phyloP scores from a whole-genome alignment of 192 early-diverging fungal species.

The Cetraspora pellucida region DNA sequence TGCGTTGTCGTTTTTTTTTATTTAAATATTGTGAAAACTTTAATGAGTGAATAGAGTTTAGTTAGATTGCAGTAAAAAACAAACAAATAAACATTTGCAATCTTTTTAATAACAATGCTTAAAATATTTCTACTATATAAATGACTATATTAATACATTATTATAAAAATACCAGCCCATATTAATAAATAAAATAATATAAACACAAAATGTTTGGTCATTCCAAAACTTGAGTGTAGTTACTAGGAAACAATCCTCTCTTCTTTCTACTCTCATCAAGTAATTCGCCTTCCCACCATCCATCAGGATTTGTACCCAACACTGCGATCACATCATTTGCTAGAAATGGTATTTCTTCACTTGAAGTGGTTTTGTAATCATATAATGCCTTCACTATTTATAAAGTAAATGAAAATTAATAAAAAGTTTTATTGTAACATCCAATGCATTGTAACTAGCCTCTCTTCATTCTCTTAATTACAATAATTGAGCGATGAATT shows the following conservation, averaged over 20 bases:
- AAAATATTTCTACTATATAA: too few species aligned
- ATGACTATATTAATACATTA: too few species aligned
- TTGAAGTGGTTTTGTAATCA: slow-evolving; percentile 51
- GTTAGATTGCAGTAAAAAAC: too few species aligned
- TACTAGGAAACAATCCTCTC: slow-evolving; percentile 47
- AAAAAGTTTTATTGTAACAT: not conserved
- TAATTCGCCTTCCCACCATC: slow-evolving; percentile 62
- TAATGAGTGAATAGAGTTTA: too few species aligned
- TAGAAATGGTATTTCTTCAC: slow-evolving; percentile 53
- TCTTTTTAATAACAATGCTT: too few species aligned
- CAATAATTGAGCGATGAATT: too few species aligned
- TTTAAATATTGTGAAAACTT: too few species aligned
- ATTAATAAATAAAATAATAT: too few species aligned
- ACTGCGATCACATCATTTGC: slow-evolving; percentile 52
- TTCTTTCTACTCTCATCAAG: slow-evolving; percentile 35
- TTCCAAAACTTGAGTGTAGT: slow-evolving; percentile 31
- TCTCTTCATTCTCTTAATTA: too few species aligned
- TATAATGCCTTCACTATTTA: slow-evolving; percentile 44
- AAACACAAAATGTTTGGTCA: not conserved
- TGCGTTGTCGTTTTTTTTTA: too few species aligned
- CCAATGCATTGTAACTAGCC: not conserved
- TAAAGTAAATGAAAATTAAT: not conserved
- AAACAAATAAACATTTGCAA: too few species aligned
- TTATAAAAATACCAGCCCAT: too few species aligned
- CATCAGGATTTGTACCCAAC: slow-evolving; percentile 50